Evolutionary conservation across 1,284 basidiomycete genomes (phyloP).

Genomic region (Rhodotorula sp.): DNA sequence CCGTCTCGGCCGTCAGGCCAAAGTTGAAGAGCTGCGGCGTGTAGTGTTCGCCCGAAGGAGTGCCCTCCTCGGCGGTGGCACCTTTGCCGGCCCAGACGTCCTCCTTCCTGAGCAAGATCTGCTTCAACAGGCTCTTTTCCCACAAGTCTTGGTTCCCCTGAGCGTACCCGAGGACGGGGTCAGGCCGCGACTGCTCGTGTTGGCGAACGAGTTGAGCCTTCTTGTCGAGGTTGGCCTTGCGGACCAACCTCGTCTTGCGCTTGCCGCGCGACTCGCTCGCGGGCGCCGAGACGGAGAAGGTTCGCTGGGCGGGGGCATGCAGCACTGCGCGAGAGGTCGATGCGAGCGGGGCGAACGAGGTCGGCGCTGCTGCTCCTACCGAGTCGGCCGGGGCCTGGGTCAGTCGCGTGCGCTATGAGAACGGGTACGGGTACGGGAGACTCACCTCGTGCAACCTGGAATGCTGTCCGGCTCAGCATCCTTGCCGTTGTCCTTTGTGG

Average conservation of each 20-base stretch:
- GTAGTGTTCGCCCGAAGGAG: not conserved
- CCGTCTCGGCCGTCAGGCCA: conserved; percentile 59
- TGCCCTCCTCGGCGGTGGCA: conserved; percentile 5
- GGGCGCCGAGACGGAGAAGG: conserved; percentile 26
- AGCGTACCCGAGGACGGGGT: conserved; percentile 69
- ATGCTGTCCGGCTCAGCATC: conserved; percentile 7
- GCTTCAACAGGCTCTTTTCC: conserved; percentile 62
- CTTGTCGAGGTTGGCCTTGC: conserved; percentile 48
- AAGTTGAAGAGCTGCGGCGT: conserved; percentile 55
- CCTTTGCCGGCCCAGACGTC: conserved; percentile 52
- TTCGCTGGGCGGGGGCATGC: not conserved
- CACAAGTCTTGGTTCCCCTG: conserved; percentile 61
- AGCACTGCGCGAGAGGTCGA: not conserved
- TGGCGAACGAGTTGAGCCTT: conserved; percentile 49
- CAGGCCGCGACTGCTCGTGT: conserved; percentile 52
- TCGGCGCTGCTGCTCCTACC: not conserved
- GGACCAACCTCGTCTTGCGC: conserved; percentile 41
- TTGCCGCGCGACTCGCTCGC: conserved; percentile 25
- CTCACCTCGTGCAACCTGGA: conserved; percentile 9
- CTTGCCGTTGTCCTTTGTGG: not conserved
- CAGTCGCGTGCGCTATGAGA: not conserved
- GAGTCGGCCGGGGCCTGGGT: conserved; percentile 18
- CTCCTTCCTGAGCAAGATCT: conserved; percentile 60
- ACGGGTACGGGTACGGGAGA: no score
- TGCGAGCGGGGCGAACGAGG: conserved; percentile 4